phyloP scores from a whole-genome alignment of 768 basidiomycete species.

The Clavulina sp. region DNA sequence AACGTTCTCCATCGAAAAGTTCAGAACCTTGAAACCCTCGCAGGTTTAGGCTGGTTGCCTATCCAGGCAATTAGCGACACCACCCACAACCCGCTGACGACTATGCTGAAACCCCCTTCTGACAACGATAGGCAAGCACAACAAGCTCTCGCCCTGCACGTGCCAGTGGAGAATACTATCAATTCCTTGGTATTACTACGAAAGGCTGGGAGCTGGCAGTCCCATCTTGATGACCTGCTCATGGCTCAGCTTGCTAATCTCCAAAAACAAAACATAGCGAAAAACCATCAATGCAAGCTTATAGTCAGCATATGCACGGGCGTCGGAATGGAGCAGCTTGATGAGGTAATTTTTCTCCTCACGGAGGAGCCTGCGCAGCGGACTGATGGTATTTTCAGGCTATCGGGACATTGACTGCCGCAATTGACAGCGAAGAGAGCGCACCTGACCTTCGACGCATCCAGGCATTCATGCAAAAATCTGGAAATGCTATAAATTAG shows the following conservation, averaged over 20 bases:
- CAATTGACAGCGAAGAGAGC: slow-evolving; percentile 75
- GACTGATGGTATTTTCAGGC: slow-evolving; percentile 30
- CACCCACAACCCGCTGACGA: no score
- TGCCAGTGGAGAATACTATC: slow-evolving; percentile 41
- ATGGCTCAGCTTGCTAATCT: slow-evolving; percentile 47
- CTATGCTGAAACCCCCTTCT: no score
- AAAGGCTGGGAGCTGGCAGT: slow-evolving; percentile 70
- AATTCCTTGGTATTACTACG: slow-evolving; percentile 52
- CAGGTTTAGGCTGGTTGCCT: no score
- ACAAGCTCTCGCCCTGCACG: no score
- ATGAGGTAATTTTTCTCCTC: slow-evolving; percentile 46
- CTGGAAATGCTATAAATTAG: slow-evolving; percentile 22
- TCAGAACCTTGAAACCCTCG: no score
- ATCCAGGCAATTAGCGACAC: no score
- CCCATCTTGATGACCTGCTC: slow-evolving; percentile 58
- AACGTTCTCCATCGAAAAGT: no score
- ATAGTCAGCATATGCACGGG: slow-evolving; percentile 81
- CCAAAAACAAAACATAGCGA: slow-evolving; percentile 69
- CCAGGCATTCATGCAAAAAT: slow-evolving; percentile 85
- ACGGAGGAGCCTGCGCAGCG: slow-evolving; percentile 8
- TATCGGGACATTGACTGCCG: slow-evolving; percentile 68
- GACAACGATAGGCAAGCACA: no score
- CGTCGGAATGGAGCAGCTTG: slow-evolving; percentile 73
- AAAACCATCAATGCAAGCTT: slow-evolving; percentile 81
- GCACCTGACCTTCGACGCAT: slow-evolving; percentile 71